Percentiles rank a stretch among this genome's conserved stretches.
phyloP scores from a whole-genome alignment of 805 yeast genomes.

The Danielia reshetovae region DNA sequence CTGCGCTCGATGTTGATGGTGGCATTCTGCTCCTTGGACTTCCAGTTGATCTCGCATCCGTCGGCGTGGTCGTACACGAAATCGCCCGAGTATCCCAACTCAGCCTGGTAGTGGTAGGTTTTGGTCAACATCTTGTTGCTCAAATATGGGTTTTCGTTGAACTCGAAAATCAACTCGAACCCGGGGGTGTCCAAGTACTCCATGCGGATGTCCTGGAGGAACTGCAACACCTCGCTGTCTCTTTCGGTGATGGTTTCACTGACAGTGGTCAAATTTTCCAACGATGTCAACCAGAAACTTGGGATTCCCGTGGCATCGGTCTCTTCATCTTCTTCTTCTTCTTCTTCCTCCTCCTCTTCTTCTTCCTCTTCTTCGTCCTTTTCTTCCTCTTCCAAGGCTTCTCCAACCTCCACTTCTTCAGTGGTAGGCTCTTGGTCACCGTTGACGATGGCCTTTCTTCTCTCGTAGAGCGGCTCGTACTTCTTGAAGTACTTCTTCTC shows the following conservation, averaged over 20 bases:
- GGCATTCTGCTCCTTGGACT: slow-evolving; percentile 71
- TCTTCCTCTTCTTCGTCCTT: slow-evolving; percentile 41
- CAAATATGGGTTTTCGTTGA: slow-evolving; percentile 72
- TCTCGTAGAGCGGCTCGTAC: slow-evolving; percentile 72
- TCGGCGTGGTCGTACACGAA: slow-evolving; percentile 96
- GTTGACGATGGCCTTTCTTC: slow-evolving; percentile 65
- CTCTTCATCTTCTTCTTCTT: slow-evolving; percentile 36
- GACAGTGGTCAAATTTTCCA: slow-evolving; percentile 78
- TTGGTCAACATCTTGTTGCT: slow-evolving; percentile 69
- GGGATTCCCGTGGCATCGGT: slow-evolving; percentile 72
- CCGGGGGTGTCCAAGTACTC: slow-evolving; percentile 85
- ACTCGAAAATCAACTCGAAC: slow-evolving; percentile 80
- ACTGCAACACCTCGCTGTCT: slow-evolving; percentile 77
- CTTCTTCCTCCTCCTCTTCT: slow-evolving; percentile 39
- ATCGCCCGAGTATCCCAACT: slow-evolving; percentile 92
- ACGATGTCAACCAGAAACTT: slow-evolving; percentile 93
- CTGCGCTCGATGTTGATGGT: slow-evolving; percentile 88
- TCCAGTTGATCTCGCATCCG: slow-evolving; percentile 85
- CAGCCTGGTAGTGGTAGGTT: slow-evolving; percentile 90
- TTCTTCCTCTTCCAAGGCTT: slow-evolving; percentile 58
- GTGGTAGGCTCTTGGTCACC: slow-evolving; percentile 76
- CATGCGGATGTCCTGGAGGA: slow-evolving; percentile 66
- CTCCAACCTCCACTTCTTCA: slow-evolving; percentile 78
- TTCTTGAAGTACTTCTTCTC: slow-evolving; percentile 73
- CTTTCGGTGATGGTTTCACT: slow-evolving; percentile 84